Evolutionary conservation across 148 eudicot species (phyloP).

Genomic region (Mesembryanthemum crystallinum): DNA sequence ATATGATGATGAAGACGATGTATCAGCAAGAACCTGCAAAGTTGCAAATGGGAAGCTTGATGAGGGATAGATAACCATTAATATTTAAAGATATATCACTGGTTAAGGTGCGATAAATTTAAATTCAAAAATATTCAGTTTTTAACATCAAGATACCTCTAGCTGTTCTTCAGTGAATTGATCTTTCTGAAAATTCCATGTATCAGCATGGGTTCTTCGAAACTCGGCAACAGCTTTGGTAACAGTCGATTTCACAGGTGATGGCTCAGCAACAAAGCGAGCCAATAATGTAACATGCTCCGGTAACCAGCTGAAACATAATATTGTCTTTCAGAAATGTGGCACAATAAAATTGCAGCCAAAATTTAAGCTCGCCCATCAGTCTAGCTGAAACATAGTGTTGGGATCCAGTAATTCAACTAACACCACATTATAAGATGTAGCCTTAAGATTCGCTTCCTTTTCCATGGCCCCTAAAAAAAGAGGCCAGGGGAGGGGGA

Average conservation of each 20-base stretch:
- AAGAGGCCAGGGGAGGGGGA: too few species aligned
- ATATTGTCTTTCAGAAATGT: constrained; percentile 6
- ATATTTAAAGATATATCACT: not conserved
- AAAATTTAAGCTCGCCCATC: too few species aligned
- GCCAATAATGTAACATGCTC: constrained; percentile 82
- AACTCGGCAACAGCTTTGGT: constrained; percentile 98
- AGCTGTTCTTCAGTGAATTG: constrained; percentile 90
- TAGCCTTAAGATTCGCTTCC: too few species aligned
- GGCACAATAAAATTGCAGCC: not conserved
- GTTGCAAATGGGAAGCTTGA: constrained; percentile 7
- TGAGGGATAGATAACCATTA: not conserved
- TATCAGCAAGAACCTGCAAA: constrained; percentile 93
- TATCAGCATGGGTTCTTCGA: constrained; percentile 95
- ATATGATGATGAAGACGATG: constrained; percentile 91
- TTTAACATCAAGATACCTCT: constrained; percentile 52
- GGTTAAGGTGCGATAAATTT: not conserved
- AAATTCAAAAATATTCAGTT: not conserved
- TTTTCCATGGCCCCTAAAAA: too few species aligned
- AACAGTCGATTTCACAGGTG: constrained; percentile 88
- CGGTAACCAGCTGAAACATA: constrained; percentile 80
- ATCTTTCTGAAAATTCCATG: constrained; percentile 92
- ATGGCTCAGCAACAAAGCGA: constrained; percentile 68
- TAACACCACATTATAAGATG: too few species aligned
- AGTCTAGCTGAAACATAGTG: not conserved
- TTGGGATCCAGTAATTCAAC: not conserved